Evolutionary conservation across 306 rosid species (phyloP), one percentile per base, ranked within the genome.

Genomic region (Macrotyloma uniflorum): DNA sequence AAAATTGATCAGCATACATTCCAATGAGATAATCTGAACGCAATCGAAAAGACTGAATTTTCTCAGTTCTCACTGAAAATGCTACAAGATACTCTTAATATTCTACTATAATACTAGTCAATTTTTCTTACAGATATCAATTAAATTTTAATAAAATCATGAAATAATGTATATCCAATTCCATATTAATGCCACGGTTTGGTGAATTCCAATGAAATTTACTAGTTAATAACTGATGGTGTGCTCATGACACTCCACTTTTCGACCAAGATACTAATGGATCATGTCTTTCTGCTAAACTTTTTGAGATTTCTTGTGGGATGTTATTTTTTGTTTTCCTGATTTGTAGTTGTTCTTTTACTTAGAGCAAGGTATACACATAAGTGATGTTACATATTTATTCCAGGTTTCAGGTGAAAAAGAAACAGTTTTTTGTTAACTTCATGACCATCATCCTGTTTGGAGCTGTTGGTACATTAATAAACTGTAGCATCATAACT

Each of bases 391-490:
- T 26, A 15, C 55, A 75, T 46, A 45, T 35, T 51, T 79, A 35
- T 77, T 76, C 57, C 98, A 96, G 99, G 86, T 96, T 96, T 86
- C 99, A 96, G 84, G 99, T 96, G 85, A 96, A 96, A 84, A 96
- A 96, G 97, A 96, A 96, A 89, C 98, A 87, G 80, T 96, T 96
- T 82, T 96, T 96, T 64, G 88, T 81, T 7, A 93, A 96, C 80
- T 96, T 96, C 83, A 90, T 86, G 22, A 93, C 98, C 26, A 96
- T 96, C 73, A 72, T 81, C 79, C 40, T 91, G 83, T 96, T 96
- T 80, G 99, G 99, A 57, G 99, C 97, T 62, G 18, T 96, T 83
- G 99, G 99, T 62, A 93, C 99, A 79, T 79, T 96, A 67, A 78
- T 96, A 88, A 93, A 96, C 32, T 87, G 93, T 77, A 38, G 15